These are phyloP conservation scores for Linum lewisii DNA, from an alignment of 345 rosid genomes.

Conservation along the genomic window DNA sequence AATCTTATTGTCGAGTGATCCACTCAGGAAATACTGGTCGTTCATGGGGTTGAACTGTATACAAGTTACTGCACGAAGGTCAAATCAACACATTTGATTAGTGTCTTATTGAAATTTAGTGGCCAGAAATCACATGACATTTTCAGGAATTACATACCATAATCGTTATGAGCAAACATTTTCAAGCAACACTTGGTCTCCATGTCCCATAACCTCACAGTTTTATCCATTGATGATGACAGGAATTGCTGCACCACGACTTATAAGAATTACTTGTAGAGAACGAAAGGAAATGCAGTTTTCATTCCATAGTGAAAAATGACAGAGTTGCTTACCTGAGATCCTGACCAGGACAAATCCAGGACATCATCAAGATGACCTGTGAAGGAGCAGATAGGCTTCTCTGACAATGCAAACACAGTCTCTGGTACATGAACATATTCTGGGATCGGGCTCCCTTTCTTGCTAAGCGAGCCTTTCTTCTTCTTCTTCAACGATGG, in stretches of 20 bases:
- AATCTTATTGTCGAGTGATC: neutral
- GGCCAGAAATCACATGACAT: too few species aligned
- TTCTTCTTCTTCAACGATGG: conserved; percentile 53
- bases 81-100: too few species aligned
- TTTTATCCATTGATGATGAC: conserved; percentile 97
- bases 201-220: conserved; percentile 89
- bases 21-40: neutral
- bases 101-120: too few species aligned
- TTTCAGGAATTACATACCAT: conserved; percentile 36
- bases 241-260: neutral
- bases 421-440: conserved; percentile 79
- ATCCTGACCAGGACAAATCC: conserved; percentile 92
- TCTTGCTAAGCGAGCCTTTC: conserved; percentile 33
- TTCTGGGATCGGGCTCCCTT: conserved; percentile 47
- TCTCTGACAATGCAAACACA: conserved; percentile 68
- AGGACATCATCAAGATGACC: conserved; percentile 88
- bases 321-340: conserved; percentile 45
- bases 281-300: neutral
- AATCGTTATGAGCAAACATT: conserved; percentile 87
- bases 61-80: neutral
- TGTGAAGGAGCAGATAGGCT: conserved; percentile 70
- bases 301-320: neutral
- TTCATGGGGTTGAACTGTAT: conserved; percentile 3
- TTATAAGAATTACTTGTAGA: too few species aligned
- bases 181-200: conserved; percentile 71